Evolutionary conservation across 148 eudicot genomes (phyloP), one percentile per base, ranked within the genome.

Genomic region (Amaranthus hypochondriacus): DNA sequence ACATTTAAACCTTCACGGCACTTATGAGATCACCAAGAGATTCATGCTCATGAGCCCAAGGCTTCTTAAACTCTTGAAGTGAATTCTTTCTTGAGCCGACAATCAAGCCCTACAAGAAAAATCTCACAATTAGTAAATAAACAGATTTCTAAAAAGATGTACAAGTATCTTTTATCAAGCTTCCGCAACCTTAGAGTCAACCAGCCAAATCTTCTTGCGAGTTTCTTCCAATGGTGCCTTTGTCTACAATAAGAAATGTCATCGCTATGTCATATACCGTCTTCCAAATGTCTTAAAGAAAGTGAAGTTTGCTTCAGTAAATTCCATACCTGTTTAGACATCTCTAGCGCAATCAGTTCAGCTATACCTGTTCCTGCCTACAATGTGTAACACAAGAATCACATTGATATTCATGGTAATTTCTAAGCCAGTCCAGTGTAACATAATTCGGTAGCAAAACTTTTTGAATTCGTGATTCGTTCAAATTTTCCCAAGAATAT

Each of bases 331-430:
- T 88, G 89, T 78, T 86, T 94, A 62, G 96, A 91, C 85, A 94
- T 88, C 87, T 89, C 96, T 70, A 86, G 88, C 60, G 98, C 97
- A 69, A 94, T 94, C 66, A 94, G 97, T 79, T 91, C 97, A 52
- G 98, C 98, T 73, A 91, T 94, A 60, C 98, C 98, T 44, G 98
- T 94, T 50, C 98, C 97, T 5, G 98, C 97, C 98, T 94, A 89
- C 79, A 80, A 73, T 59, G 43, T 70, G 6, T 56, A 63, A 59
- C 11, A 56, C 21, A 61, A 12, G 2, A 50, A 67, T 50, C 8
- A 67, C 56, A 14, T 67, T 15, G 39, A 66, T 39, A 66, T 66
- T 67, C 28, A 67, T 67, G 7, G 56, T 18, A 28, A 28, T 28
- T 28, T 0, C 39, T 28, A 28, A 28, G 39, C 39, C 39, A 28